phyloP scores from a whole-genome alignment of 192 early-diverging fungal genomes.

The Spizellomyces sp. region DNA sequence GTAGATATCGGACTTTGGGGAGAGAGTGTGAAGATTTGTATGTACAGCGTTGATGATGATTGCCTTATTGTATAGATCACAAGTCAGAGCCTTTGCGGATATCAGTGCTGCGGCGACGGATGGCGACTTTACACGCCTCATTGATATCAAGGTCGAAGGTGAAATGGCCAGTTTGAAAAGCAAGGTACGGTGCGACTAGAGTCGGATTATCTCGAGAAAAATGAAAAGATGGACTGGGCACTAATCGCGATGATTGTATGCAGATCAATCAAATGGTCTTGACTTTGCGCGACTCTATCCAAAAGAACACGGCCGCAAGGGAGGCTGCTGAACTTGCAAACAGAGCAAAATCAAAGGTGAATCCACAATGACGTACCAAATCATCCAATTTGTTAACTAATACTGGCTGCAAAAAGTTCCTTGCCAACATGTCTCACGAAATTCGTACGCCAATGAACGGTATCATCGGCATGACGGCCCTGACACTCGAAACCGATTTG shows the following conservation, averaged over 20 bases:
- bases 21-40: too few species aligned
- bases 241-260: conserved; percentile 9
- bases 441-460: conserved; percentile 43
- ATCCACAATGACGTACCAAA: not conserved
- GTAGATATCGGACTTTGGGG: too few species aligned
- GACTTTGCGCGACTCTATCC: conserved; percentile 73
- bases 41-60: too few species aligned
- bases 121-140: conserved; percentile 71
- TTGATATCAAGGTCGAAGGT: conserved; percentile 77
- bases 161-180: conserved; percentile 65
- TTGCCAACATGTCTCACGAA: conserved; percentile 69
- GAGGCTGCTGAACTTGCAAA: conserved; percentile 82
- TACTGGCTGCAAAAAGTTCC: conserved; percentile 31
- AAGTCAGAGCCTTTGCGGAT: conserved; percentile 80
- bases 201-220: conserved; percentile 61
- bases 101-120: conserved; percentile 74
- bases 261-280: conserved; percentile 82
- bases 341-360: conserved; percentile 61
- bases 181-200: conserved; percentile 37
- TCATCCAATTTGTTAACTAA: not conserved
- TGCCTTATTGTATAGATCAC: conserved; percentile 36
- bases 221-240: conserved; percentile 15
- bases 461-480: conserved; percentile 38
- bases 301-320: conserved; percentile 76
- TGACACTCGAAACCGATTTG: conserved; percentile 77